Base-by-base conservation (phyloP, 2,329 filamentous ascomycete species). In the Aspergillus neotritici region DNA sequence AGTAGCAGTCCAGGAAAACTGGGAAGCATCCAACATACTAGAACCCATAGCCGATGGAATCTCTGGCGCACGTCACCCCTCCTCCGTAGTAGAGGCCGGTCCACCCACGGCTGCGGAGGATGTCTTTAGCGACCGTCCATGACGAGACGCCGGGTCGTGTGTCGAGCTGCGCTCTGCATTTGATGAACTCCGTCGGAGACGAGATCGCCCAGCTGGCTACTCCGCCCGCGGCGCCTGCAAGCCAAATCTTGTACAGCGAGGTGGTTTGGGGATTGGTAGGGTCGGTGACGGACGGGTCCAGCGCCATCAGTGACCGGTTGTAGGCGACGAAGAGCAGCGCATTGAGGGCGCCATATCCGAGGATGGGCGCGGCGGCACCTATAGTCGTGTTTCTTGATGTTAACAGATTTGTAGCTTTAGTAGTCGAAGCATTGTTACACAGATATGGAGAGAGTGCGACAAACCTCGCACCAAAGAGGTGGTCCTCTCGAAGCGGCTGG, bases 21-120 rank as follows among this genome's bases (percentile, higher is more conserved):
- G 49, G 43, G 40, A 34, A 50, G 37, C 30, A 34, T 25, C 34
- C 34, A 41, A 59, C 75, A 57, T 72, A 81, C 77, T 96, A 97
- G 65, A 96, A 96, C 0, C 90, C 91, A 67, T 96, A 97, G n/a
- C 91, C 91, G 43, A 96, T 78, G 45, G 84, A 84, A 66, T 97
- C 91, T 38, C 91, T 77, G 32, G 91, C 62, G 41, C 84, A 87
- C 1, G 91, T 97, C 12, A 96, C 80, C 0, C 71, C 73, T 14
- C 91, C 91, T 14, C 89, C 91, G 49, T 82, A 77, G 61, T 94
- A 96, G 15, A 96, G 66, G 0, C 89, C 90, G 31, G 75, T 73
- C 3, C 87, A 43, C 0, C 83, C 73, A 4, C 84, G 80, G 1
- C 63, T 68, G 30, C 65, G 72, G 56, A 82, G 70, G 17, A 87